Conservation (phyloP, 768 basidiomycete genomes). For the Tricholoma terreum region DNA sequence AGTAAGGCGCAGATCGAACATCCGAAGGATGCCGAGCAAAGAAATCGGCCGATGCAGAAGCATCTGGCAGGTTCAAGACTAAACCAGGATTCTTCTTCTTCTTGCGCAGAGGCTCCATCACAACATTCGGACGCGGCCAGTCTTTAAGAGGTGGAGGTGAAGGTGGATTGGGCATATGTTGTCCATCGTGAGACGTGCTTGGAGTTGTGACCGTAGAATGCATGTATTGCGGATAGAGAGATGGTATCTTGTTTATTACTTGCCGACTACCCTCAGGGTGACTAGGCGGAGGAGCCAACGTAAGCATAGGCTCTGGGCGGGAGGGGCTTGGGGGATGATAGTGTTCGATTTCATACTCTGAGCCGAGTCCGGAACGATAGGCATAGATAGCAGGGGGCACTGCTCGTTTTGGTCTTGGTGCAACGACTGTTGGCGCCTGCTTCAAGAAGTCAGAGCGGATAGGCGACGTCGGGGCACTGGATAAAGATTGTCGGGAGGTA, state of each 20-base stretch:
- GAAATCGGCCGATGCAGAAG: neutral
- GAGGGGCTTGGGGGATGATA: slow-evolving; percentile 30
- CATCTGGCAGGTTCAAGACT: neutral
- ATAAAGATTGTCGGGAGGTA: slow-evolving; percentile 19
- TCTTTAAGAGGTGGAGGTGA: slow-evolving; percentile 48
- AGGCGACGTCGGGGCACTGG: slow-evolving; percentile 18
- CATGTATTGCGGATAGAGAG: slow-evolving; percentile 32
- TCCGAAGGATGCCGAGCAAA: neutral
- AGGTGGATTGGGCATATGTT: slow-evolving; percentile 20
- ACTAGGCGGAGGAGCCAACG: neutral
- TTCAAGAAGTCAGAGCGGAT: slow-evolving; percentile 32
- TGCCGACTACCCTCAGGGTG: slow-evolving; percentile 1
- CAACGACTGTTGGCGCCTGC: slow-evolving; percentile 39
- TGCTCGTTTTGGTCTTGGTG: slow-evolving; percentile 41
- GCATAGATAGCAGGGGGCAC: slow-evolving; percentile 32
- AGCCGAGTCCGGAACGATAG: slow-evolving; percentile 37
- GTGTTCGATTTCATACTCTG: slow-evolving; percentile 49
- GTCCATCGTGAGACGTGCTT: slow-evolving; percentile 17
- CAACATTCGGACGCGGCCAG: slow-evolving; percentile 50
- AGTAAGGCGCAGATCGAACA: neutral
- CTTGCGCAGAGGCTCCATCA: slow-evolving; percentile 27
- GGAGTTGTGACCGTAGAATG: slow-evolving; percentile 15
- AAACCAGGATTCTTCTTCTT: slow-evolving; percentile 24
- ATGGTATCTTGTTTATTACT: slow-evolving; percentile 12
- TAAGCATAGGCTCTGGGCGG: slow-evolving; percentile 11